Conservation (phyloP, 1,284 basidiomycete genomes). For the Ganoderma lucidum region DNA sequence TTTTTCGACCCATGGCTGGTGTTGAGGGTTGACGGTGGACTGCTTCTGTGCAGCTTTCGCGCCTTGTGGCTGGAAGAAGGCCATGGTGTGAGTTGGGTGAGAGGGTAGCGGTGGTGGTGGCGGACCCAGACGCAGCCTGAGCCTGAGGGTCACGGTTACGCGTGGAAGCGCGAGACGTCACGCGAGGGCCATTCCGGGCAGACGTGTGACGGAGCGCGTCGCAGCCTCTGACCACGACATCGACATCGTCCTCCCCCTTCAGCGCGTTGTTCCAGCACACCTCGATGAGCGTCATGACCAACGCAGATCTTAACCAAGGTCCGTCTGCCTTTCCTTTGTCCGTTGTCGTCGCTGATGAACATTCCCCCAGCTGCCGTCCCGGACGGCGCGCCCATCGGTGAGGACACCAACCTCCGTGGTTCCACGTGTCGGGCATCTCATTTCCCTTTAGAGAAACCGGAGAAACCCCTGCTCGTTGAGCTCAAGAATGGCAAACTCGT, state of each 20-base stretch:
- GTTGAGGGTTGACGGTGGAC: constrained; percentile 57
- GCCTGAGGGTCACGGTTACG: constrained; percentile 20
- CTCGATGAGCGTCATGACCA: constrained; percentile 36
- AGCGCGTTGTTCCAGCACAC: constrained; percentile 10
- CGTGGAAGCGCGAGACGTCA: constrained; percentile 34
- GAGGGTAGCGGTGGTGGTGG: constrained; percentile 8
- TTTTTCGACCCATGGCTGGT: constrained; percentile 98
- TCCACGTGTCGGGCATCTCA: constrained; percentile 24
- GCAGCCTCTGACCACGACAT: constrained; percentile 16
- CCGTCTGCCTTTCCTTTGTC: neutral
- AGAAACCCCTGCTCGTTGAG: constrained; percentile 59
- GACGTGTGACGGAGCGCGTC: constrained; percentile 36
- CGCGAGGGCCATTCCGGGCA: constrained; percentile 22
- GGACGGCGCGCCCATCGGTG: constrained; percentile 22
- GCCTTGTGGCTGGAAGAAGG: constrained; percentile 64
- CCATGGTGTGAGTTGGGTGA: constrained; percentile 34
- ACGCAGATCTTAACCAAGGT: constrained; percentile 37
- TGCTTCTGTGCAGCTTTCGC: constrained; percentile 52
- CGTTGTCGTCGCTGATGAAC: neutral
- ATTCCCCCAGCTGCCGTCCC: neutral
- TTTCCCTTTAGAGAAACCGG: constrained; percentile 40
- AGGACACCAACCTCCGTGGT: constrained; percentile 10
- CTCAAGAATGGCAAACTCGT: constrained; percentile 79
- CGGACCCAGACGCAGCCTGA: constrained; percentile 17
- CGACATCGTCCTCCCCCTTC: constrained; percentile 14